Base-by-base conservation (phyloP, 2,329 filamentous ascomycete genomes). In the Cytospora piceae region DNA sequence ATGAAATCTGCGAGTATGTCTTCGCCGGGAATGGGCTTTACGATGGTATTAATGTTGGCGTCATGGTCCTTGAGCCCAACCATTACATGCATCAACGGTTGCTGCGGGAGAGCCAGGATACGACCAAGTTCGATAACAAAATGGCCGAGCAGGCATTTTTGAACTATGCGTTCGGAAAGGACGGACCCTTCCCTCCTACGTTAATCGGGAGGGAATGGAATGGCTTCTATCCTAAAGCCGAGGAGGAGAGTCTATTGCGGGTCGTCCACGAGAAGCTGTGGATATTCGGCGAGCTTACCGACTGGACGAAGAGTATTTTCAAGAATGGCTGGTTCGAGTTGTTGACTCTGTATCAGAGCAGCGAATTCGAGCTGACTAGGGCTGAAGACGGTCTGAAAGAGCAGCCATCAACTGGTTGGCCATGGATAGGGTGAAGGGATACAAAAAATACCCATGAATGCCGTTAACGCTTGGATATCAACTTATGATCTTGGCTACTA, bases 121-220 rank as follows among this genome's bases (percentile, higher is more conserved):
- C 66, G 31, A 53, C 58, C 37, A 65, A 63, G 63, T 67, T 67
- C 51, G 66, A 65, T 24, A 67, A 65, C 34, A 63, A 60, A 42
- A 68, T 66, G 66, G 66, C 63, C 56, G 66, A 66, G 59, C 66
- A 68, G 56, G 66, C 66, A 1, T 68, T 66, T 24, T 37, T 65
- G 54, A 59, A 62, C 49, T 67, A 65, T 22, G 66, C 66, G 8
- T 65, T 67, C 20, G 24, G 42, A 1, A 24, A 27, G 20, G n/a
- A 8, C 3, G 63, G 66, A 20, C 66, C 63, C 1, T 67, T 67
- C 39, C 63, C 63, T 2, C 37, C 55, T 0, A 32, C 17, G 17
- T 17, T 42, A 20, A 46, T 67, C 4, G 63, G 55, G 34, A 62
- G 66, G 58, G 63, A 67, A 51, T 67, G 59, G 58, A 63, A 67